Base-by-base conservation (phyloP, 2,329 filamentous ascomycete genomes). In the Colletotrichum neosansevieriae region DNA sequence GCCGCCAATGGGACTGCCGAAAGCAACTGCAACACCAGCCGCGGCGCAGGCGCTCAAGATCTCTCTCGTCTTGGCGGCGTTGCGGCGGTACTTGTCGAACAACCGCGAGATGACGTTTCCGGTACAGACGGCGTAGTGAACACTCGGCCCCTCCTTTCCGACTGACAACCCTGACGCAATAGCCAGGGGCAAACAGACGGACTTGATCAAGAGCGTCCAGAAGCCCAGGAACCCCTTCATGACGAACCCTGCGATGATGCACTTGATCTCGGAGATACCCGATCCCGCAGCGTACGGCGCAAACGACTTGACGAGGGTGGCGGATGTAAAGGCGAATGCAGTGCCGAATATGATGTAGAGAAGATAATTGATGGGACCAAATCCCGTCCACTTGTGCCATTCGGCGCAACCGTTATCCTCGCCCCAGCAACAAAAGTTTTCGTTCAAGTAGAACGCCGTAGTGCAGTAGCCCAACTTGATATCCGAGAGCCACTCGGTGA, bases 261-360 rank as follows among this genome's bases (percentile, higher is more conserved):
- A 97, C 80, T 99, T 99, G 85, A 99, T 99, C 82, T 99, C 96
- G 12, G 94, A 98, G 67, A 99, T 99, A 45, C 96, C 96, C 12
- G 94, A 97, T 15, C 96, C 96, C 38, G 96, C 96, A 11, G 96
- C 96, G 78, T 99, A 99, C 0, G 96, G 96, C 4, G 96, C 94
- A 79, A 96, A 98, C 1, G 89, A 90, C 77, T 94, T 96, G 76
- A 99, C 96, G 45, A 99, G 85, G 42, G 87, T 90, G 0, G 94
- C 94, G 2, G 94, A 91, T 3, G 91, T 91, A 61, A 92, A 92
- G 17, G 95, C 92, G 77, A 98, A 97, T 3, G 92, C 76, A 2
- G 90, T 89, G 89, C 93, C 94, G 80, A 97, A 96, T 59, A 92
- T 75, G 71, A 97, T 92, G 78, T 99, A 99, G 59, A 98, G 78